These are phyloP conservation scores for Porpolomopsis calyptriformis DNA, from an alignment of 768 basidiomycete species.

Conservation along the genomic window DNA sequence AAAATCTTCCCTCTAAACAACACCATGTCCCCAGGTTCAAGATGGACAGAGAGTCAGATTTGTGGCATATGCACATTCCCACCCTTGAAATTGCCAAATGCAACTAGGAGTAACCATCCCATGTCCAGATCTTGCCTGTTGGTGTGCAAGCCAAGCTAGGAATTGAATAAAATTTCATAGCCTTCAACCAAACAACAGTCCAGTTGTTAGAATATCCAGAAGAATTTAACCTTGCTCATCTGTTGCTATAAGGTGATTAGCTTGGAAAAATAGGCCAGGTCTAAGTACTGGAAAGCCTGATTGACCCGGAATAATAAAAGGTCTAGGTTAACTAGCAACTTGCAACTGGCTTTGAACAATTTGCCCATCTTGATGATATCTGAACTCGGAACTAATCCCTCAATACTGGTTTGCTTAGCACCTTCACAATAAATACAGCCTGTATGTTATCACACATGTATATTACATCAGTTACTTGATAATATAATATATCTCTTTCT, in stretches of 20 bases:
- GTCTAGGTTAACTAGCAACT: background rate
- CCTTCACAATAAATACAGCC: too few species aligned
- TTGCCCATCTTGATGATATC: background rate
- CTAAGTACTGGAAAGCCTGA: background rate
- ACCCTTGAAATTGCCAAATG: background rate
- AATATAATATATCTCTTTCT: too few species aligned
- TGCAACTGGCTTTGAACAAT: background rate
- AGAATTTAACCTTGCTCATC: background rate
- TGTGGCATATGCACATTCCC: background rate
- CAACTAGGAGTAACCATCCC: background rate
- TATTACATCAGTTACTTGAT: too few species aligned
- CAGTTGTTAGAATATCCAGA: background rate
- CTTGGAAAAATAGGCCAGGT: background rate
- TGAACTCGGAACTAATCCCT: background rate
- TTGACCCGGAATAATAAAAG: background rate
- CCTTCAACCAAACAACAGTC: background rate
- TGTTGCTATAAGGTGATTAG: background rate
- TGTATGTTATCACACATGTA: too few species aligned
- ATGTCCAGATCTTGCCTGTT: background rate
- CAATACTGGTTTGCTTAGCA: too few species aligned
- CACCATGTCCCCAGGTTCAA: background rate
- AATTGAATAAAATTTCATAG: background rate
- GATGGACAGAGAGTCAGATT: background rate
- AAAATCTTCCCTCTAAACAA: background rate
- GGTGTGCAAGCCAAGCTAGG: background rate